These are phyloP conservation scores for Ganoderma boninense DNA, from an alignment of 1,284 basidiomycete genomes.

Conservation along the genomic window DNA sequence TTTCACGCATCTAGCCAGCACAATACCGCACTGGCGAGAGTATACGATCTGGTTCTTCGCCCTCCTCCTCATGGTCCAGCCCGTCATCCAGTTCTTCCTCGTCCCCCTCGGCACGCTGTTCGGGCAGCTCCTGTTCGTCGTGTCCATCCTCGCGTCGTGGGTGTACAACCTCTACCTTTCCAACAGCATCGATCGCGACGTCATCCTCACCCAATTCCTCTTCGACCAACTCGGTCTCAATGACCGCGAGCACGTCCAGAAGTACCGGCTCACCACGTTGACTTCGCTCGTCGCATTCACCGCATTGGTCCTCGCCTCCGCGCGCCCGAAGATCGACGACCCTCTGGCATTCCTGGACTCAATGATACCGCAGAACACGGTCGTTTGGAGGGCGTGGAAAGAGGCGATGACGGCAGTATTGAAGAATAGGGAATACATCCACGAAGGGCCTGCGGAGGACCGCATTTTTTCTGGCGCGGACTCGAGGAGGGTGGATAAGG, in stretches of 20 bases:
- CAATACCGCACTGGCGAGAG: too few species aligned
- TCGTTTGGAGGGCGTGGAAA: neutral
- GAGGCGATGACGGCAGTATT: neutral
- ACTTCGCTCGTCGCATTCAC: conserved; percentile 24
- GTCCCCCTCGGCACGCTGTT: conserved; percentile 20
- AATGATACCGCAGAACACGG: neutral
- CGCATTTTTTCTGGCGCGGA: too few species aligned
- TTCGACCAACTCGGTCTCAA: conserved; percentile 12
- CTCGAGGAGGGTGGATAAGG: too few species aligned
- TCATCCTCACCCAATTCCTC: conserved; percentile 20
- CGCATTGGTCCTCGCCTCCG: conserved; percentile 13
- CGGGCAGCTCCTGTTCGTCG: conserved; percentile 26
- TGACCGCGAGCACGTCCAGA: conserved; percentile 8
- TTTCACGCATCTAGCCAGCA: too few species aligned
- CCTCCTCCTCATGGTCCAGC: conserved; percentile 20
- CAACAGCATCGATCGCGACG: conserved; percentile 19
- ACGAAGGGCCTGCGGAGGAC: too few species aligned
- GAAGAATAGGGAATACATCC: neutral
- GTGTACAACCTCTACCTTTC: conserved; percentile 23
- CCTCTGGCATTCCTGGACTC: conserved; percentile 24
- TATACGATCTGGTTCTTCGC: neutral
- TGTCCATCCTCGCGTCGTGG: conserved; percentile 19
- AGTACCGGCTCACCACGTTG: conserved; percentile 21
- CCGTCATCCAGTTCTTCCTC: conserved; percentile 25
- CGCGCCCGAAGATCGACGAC: conserved; percentile 9